Evolutionary conservation across 164 flowering plant genomes (phyloP).

Genomic region (Liquidambar formosana): DNA sequence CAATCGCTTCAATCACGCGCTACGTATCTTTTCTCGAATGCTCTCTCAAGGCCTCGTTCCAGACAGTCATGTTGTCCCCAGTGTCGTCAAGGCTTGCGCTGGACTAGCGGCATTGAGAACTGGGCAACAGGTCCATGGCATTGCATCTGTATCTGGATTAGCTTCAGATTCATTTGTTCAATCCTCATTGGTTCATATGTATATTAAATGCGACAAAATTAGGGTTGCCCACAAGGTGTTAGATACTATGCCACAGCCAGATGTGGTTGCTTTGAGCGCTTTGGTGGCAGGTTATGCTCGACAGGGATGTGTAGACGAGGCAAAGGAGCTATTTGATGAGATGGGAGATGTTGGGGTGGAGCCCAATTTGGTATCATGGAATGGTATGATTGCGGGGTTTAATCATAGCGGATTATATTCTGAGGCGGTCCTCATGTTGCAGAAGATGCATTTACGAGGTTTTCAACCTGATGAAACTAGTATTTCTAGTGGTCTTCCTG

Average conservation of each 20-base stretch:
- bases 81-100: conserved; percentile 58
- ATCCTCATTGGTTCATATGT: conserved; percentile 61
- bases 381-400: conserved; percentile 75
- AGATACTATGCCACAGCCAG: conserved; percentile 45
- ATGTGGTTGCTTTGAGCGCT: conserved; percentile 68
- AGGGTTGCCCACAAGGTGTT: conserved; percentile 52
- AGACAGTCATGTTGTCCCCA: conserved; percentile 49
- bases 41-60: conserved; percentile 35
- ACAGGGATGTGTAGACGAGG: conserved; percentile 40
- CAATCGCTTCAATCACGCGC: conserved; percentile 23
- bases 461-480: conserved; percentile 53
- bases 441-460: conserved; percentile 54
- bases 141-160: conserved; percentile 43
- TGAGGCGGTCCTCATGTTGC: conserved; percentile 47
- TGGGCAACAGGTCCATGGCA: conserved; percentile 53
- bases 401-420: conserved; percentile 40
- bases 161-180: conserved; percentile 49
- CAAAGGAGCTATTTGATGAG: conserved; percentile 40
- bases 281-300: conserved; percentile 65
- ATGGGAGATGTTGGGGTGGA: conserved; percentile 50
- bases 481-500: conserved; percentile 62
- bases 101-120: conserved; percentile 24
- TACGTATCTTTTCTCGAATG: conserved; percentile 40
- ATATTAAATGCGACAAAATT: conserved; percentile 46
- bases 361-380: conserved; percentile 71